Percentiles rank a stretch among this genome's conserved stretches.
Conservation (phyloP, 2,329 filamentous ascomycete species). For the Mycogone perniciosa region DNA sequence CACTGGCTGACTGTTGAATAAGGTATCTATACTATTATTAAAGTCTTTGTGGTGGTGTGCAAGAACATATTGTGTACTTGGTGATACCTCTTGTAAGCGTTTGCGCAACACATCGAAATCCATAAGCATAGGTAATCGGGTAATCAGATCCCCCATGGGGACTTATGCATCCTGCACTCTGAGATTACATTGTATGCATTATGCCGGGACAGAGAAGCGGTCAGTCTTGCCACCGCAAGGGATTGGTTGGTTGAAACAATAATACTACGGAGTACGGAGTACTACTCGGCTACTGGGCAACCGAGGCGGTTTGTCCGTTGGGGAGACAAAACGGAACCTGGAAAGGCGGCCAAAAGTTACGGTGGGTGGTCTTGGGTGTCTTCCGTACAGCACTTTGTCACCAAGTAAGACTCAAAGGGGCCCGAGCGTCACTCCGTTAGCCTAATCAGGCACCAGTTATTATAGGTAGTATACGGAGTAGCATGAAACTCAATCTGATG, state of each 20-base stretch:
- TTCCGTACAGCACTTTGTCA: background rate
- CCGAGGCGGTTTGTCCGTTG: background rate
- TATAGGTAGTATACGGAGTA: too few relatives aligned
- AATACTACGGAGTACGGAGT: too few relatives aligned
- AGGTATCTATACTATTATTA: too few relatives aligned
- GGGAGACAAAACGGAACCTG: background rate
- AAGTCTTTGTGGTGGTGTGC: too few relatives aligned
- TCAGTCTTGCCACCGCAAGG: slow-evolving; percentile 2
- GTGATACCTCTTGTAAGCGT: too few relatives aligned
- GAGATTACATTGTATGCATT: too few relatives aligned
- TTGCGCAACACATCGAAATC: too few relatives aligned
- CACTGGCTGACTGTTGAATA: too few relatives aligned
- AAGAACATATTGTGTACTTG: too few relatives aligned
- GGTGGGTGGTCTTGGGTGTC: background rate
- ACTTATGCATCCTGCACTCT: too few relatives aligned
- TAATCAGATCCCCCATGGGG: too few relatives aligned
- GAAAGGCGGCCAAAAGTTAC: background rate
- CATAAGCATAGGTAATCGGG: too few relatives aligned
- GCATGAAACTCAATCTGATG: slow-evolving; percentile 1
- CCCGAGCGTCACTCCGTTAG: slow-evolving; percentile 2
- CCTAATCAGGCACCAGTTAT: slow-evolving; percentile 10
- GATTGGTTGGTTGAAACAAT: background rate
- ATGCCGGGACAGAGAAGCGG: slow-evolving; percentile 6
- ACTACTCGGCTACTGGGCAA: background rate
- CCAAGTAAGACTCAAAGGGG: background rate